Conservation (phyloP, 371 early-diverging fungal genomes). For the Mortierella sp. region DNA sequence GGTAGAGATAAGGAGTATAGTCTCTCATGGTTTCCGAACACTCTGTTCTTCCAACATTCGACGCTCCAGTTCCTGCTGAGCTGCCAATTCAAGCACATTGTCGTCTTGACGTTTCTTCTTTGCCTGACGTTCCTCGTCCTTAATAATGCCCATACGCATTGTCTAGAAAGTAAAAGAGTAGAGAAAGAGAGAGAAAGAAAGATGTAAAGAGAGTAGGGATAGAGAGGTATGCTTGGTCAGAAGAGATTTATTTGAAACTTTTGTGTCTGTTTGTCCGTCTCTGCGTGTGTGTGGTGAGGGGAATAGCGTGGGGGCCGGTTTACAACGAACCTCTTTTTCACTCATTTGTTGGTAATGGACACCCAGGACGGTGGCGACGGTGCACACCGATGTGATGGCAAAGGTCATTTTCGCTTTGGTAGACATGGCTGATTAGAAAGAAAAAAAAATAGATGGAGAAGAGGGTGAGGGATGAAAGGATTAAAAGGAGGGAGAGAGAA, state of each 20-base stretch:
- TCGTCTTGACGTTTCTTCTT: conserved; percentile 52
- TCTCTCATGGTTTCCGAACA: conserved; percentile 23
- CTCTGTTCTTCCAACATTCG: conserved; percentile 47
- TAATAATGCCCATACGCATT: conserved; percentile 41
- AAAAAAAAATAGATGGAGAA: no score
- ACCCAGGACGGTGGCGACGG: conserved; percentile 40
- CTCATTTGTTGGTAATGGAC: conserved; percentile 54
- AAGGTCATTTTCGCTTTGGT: conserved; percentile 52
- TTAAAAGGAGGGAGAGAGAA: no score
- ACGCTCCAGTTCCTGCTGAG: conserved; percentile 46
- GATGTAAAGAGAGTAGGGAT: background rate
- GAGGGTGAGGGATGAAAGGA: no score
- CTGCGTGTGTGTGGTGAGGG: no score
- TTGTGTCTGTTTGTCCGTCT: no score
- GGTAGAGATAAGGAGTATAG: no score
- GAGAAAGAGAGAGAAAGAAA: background rate
- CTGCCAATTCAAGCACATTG: conserved; percentile 47
- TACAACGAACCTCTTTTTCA: conserved; percentile 40
- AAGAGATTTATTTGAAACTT: background rate
- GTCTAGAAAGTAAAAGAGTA: conserved; percentile 12
- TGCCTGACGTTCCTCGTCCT: conserved; percentile 47
- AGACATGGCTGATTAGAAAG: conserved; percentile 19
- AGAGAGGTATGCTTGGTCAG: background rate
- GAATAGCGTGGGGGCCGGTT: background rate
- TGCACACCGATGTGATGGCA: conserved; percentile 42